These are phyloP conservation scores for Lactarius deliciosus DNA, from an alignment of 768 basidiomycete genomes.

Conservation along the genomic window DNA sequence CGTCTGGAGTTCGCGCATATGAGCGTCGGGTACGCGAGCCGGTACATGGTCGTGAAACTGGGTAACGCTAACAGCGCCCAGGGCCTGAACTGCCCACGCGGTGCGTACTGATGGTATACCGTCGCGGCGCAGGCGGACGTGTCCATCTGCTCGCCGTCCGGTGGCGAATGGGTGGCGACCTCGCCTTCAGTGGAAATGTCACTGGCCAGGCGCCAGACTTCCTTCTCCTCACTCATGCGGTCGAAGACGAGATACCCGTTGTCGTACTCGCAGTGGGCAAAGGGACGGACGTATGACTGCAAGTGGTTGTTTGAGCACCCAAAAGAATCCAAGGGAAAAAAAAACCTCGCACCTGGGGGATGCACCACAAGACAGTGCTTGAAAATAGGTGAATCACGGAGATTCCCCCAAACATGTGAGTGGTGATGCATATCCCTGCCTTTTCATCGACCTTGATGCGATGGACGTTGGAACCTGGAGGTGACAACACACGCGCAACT, in stretches of 20 bases:
- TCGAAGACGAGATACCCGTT: conserved; percentile 73
- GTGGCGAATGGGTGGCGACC: neutral
- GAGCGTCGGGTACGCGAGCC: conserved; percentile 66
- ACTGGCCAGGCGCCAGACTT: conserved; percentile 63
- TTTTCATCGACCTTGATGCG: conserved; percentile 76
- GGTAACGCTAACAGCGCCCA: conserved; percentile 59
- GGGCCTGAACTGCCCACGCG: conserved; percentile 56
- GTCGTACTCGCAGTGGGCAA: conserved; percentile 74
- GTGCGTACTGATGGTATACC: conserved; percentile 19
- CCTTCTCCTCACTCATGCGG: conserved; percentile 53
- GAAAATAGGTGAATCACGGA: conserved; percentile 54
- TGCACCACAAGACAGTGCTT: conserved; percentile 54
- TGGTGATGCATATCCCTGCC: conserved; percentile 58
- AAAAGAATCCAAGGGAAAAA: neutral
- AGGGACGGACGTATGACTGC: conserved; percentile 51
- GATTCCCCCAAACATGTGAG: conserved; percentile 54
- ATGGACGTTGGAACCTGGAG: conserved; percentile 49
- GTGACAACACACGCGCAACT: conserved; percentile 37
- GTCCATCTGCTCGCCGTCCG: conserved; percentile 34
- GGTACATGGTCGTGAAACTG: conserved; percentile 48
- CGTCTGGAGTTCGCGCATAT: conserved; percentile 45
- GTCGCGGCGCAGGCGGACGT: conserved; percentile 32
- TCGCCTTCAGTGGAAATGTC: conserved; percentile 29
- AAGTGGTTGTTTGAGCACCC: conserved; percentile 4
- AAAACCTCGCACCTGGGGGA: conserved; percentile 49